These are phyloP conservation scores for Alternaria sp. DNA, from an alignment of 2,329 filamentous ascomycete genomes.

Conservation along the genomic window DNA sequence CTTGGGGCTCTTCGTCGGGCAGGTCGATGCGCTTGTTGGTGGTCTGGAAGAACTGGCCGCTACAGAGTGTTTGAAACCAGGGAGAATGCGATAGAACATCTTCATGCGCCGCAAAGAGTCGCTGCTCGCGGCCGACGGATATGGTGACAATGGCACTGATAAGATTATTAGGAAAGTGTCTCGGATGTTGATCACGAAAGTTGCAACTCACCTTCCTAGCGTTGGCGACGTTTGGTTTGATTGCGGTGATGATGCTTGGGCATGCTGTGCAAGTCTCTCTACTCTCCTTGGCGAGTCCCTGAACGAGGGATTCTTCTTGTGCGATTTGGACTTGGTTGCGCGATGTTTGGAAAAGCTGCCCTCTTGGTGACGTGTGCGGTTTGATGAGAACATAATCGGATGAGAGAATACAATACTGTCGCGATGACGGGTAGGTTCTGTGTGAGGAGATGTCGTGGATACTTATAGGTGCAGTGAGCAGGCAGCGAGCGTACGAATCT, in stretches of 20 bases:
- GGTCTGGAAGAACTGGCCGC: conserved; percentile 68
- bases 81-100: conserved; percentile 80
- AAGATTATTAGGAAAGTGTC: conserved; percentile 29
- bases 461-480: conserved; percentile 42
- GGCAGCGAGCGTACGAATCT: conserved; percentile 43
- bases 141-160: conserved; percentile 74
- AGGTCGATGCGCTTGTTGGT: conserved; percentile 77
- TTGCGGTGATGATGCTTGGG: conserved; percentile 44
- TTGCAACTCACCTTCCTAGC: conserved; percentile 46
- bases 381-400: conserved; percentile 50
- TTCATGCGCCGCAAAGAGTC: conserved; percentile 91
- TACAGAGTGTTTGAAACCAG: conserved; percentile 75
- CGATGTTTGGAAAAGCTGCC: conserved; percentile 53
- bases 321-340: conserved; percentile 50
- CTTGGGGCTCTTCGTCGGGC: conserved; percentile 85
- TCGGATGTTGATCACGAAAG: neutral
- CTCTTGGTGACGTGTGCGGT: conserved; percentile 42
- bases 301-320: conserved; percentile 52
- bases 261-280: conserved; percentile 48
- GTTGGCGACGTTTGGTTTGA: conserved; percentile 50
- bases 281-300: conserved; percentile 46
- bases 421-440: conserved; percentile 7
- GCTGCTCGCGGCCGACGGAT: conserved; percentile 79
- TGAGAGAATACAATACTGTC: conserved; percentile 15
- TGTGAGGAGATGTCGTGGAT: conserved; percentile 32